phyloP scores from a whole-genome alignment of 441 rosid genomes.

The Hura crepitans region DNA sequence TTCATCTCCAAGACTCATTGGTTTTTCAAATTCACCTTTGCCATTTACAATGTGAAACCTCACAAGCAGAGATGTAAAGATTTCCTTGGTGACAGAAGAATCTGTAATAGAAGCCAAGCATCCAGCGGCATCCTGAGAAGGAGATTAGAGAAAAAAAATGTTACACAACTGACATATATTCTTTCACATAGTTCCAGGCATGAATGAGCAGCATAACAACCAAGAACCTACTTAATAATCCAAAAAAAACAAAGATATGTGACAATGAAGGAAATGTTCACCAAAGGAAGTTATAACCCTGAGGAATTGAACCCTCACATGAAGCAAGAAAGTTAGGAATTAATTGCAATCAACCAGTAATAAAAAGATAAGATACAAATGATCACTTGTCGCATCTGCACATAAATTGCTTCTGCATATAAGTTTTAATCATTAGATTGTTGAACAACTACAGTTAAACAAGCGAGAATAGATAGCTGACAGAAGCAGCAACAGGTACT shows the following conservation, averaged over 20 bases:
- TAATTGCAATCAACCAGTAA: background rate
- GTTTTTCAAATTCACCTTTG: conserved; percentile 42
- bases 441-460: background rate
- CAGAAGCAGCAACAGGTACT: background rate
- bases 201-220: background rate
- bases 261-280: background rate
- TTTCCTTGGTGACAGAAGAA: conserved; percentile 58
- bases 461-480: background rate
- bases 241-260: background rate
- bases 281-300: background rate
- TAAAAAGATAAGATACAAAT: background rate
- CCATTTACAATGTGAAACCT: conserved; percentile 49
- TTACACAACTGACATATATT: background rate
- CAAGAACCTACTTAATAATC: background rate
- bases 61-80: conserved; percentile 52
- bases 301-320: background rate
- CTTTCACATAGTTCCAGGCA: background rate
- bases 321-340: background rate
- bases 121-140: conserved; percentile 69
- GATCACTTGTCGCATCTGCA: background rate
- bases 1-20: conserved; percentile 30
- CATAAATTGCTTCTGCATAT: background rate
- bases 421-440: background rate
- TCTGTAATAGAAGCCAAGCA: conserved; percentile 78
- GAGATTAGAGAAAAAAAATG: conserved; percentile 7